Percentiles rank a stretch among this genome's conserved stretches.
phyloP scores from a whole-genome alignment of 495 filamentous ascomycete genomes.

The Rhizodiscina lignyota region DNA sequence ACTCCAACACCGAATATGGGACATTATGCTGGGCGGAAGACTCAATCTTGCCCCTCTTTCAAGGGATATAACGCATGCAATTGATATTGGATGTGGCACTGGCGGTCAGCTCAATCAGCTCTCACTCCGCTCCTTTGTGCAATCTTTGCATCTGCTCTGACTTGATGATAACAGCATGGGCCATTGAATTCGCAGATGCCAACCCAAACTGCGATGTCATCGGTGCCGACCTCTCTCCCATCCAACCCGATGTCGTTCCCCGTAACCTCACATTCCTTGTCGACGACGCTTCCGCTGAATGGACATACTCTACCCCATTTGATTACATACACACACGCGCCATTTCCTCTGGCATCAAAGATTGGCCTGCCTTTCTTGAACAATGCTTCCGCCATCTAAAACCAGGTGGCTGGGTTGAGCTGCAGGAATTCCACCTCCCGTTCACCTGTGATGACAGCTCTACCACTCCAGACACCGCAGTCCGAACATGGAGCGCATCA shows the following conservation, averaged over 20 bases:
- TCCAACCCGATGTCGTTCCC: slow-evolving; percentile 1
- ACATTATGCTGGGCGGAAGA: slow-evolving; percentile 23
- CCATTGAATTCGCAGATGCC: slow-evolving; percentile 2
- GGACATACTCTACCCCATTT: not conserved
- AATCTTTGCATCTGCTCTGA: no score
- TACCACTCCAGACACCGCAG: not conserved
- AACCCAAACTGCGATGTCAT: slow-evolving; percentile 2
- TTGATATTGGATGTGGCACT: slow-evolving; percentile 24
- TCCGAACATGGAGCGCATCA: slow-evolving; percentile 1
- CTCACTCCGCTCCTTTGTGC: no score
- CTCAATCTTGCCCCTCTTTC: slow-evolving; percentile 27
- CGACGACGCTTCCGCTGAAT: slow-evolving; percentile 1
- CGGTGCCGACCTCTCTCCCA: slow-evolving; percentile 1
- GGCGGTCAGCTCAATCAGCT: no score
- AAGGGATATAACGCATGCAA: slow-evolving; percentile 19
- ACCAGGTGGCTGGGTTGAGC: slow-evolving; percentile 2
- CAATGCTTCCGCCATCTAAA: not conserved
- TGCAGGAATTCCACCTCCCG: not conserved
- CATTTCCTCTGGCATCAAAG: not conserved
- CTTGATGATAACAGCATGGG: no score
- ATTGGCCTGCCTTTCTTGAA: not conserved
- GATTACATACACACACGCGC: not conserved
- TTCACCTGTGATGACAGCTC: not conserved
- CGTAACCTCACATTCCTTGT: slow-evolving; percentile 3
- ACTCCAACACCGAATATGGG: slow-evolving; percentile 31